Percentiles rank a stretch among this genome's conserved stretches.
phyloP scores from a whole-genome alignment of 805 yeast genomes.

The Candida yuanshanica region DNA sequence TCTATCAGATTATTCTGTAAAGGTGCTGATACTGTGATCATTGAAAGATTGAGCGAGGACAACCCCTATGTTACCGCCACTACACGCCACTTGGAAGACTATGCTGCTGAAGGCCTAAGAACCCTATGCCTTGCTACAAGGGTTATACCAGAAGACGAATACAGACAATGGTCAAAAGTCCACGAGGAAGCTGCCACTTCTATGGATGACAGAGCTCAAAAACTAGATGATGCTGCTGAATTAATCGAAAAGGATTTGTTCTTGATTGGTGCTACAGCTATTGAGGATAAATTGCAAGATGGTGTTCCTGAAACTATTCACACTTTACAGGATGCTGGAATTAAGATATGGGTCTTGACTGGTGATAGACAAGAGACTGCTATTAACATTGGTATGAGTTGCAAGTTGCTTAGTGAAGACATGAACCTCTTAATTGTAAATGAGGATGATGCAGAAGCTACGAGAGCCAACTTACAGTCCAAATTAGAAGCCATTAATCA shows the following conservation, averaged over 20 bases:
- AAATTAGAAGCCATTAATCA: constrained; percentile 70
- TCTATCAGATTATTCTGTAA: constrained; percentile 81
- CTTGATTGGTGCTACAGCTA: constrained; percentile 94
- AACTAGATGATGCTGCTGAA: constrained; percentile 86
- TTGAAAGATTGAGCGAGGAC: constrained; percentile 68
- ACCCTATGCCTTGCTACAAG: constrained; percentile 90
- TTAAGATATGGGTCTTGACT: constrained; percentile 94
- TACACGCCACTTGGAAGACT: constrained; percentile 83
- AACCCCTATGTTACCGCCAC: constrained; percentile 85
- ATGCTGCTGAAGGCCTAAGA: constrained; percentile 93
- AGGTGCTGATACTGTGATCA: constrained; percentile 96
- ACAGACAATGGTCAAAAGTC: constrained; percentile 55
- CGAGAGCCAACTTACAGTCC: constrained; percentile 62
- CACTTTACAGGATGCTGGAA: constrained; percentile 92
- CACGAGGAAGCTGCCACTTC: constrained; percentile 83
- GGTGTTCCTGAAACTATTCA: constrained; percentile 98
- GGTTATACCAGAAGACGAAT: constrained; percentile 74
- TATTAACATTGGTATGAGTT: constrained; percentile 96
- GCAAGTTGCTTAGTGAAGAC: constrained; percentile 88
- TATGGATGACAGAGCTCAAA: constrained; percentile 64
- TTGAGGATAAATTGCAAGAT: constrained; percentile 95
- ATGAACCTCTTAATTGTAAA: constrained; percentile 89
- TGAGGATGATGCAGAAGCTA: constrained; percentile 78
- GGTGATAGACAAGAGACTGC: constrained; percentile 99
- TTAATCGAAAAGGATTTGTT: constrained; percentile 74